Evolutionary conservation across 176 grass and related monocot genomes (phyloP), one percentile per base, ranked within the genome.

Genomic region (Bothriochloa decipiens): DNA sequence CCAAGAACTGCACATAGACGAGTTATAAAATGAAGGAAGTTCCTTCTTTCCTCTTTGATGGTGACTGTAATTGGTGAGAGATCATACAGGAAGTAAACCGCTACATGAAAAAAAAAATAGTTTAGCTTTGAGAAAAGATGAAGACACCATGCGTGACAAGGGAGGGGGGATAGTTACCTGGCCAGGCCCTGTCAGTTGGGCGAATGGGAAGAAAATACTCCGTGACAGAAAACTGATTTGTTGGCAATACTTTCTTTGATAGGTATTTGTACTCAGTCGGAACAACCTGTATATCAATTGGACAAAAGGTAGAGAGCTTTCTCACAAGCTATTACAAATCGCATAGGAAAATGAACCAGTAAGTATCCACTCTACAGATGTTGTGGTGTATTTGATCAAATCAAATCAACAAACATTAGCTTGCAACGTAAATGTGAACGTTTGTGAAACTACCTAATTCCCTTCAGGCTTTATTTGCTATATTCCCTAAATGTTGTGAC

Each of bases 191-290:
- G 84, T 99, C 96, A 58, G 65, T 84, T 45, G 62, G 70, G 13
- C 89, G 90, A 36, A 94, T 91, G 40, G 93, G 88, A 63, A 94
- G 83, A 86, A 96, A 99, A 79, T 99, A 99, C 83, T 99, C 96
- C 0, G 93, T 99, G 11, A 99, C 96, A 52, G 96, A 99, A 79
- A 99, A 99, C 83, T 99, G 96, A 89, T 99, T 99, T 73, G 96
- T 99, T 23, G 91, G 93, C 86, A 99, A 77, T 60, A 92, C 89
- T 86, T 91, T 46, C 84, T 96, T 99, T n/a, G 96, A 99, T 45
- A 92, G 91, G 65, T 91, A 99, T 79, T 79, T 96, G 78, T 99
- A 99, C 47, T 99, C 93, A 23, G 96, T 99, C 22, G 96, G 96
- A 89, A 96, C 96, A 82, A 99, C 87, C 96, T 99, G 89, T 84